Percentiles rank a stretch among this genome's conserved stretches.
phyloP scores from a whole-genome alignment of 2,329 filamentous ascomycete species.

The Claviceps sp. region DNA sequence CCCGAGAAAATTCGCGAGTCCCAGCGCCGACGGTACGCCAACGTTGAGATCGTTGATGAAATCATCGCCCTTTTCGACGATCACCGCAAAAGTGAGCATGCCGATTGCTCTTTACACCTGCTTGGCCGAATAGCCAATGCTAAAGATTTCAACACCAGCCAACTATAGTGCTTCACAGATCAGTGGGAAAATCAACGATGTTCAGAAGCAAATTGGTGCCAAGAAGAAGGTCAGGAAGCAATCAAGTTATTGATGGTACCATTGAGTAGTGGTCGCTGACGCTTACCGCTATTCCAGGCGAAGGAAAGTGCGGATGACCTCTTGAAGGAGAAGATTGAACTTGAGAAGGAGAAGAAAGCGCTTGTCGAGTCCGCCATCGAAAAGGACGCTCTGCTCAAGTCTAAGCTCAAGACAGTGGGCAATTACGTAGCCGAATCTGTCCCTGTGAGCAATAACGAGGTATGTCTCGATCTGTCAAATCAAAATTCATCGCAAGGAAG shows the following conservation, averaged over 20 bases:
- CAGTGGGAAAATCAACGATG: constrained; percentile 71
- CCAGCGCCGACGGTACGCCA: constrained; percentile 68
- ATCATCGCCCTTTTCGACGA: constrained; percentile 80
- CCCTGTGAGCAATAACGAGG: constrained; percentile 69
- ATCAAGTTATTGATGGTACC: background rate
- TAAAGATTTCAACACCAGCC: constrained; percentile 19
- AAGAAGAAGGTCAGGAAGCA: constrained; percentile 63
- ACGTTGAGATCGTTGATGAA: constrained; percentile 78
- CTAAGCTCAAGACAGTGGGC: constrained; percentile 69
- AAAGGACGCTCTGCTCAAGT: constrained; percentile 61
- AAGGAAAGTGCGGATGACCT: constrained; percentile 81
- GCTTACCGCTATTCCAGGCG: constrained; percentile 31
- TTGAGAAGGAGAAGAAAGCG: constrained; percentile 73
- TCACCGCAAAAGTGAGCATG: constrained; percentile 53
- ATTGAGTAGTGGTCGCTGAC: background rate
- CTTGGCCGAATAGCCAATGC: background rate
- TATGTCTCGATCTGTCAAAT: constrained; percentile 14
- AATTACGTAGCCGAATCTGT: constrained; percentile 70
- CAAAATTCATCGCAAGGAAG: background rate
- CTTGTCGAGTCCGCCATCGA: constrained; percentile 60
- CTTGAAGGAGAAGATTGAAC: constrained; percentile 59
- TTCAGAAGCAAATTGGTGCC: constrained; percentile 78
- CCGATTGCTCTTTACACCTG: background rate
- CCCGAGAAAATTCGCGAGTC: constrained; percentile 85
- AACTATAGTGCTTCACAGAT: constrained; percentile 70